phyloP scores from a whole-genome alignment of 352 stramenopile species.

The Globisporangium paroecandrum region DNA sequence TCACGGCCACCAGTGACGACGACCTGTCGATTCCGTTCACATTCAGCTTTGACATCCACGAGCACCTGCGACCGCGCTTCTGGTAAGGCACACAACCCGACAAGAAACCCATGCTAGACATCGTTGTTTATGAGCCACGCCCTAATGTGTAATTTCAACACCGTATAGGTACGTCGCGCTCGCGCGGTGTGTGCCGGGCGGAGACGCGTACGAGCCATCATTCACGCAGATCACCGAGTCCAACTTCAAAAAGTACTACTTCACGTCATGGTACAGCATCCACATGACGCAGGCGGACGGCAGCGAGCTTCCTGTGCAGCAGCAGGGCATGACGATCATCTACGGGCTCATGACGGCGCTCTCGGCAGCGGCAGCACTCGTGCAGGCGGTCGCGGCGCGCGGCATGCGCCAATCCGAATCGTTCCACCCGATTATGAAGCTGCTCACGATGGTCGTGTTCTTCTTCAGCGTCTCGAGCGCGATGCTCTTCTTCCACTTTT shows the following conservation, averaged over 20 bases:
- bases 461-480: slow-evolving; percentile 63
- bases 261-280: slow-evolving; percentile 72
- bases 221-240: slow-evolving; percentile 66
- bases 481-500: slow-evolving; percentile 61
- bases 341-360: slow-evolving; percentile 53
- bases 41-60: slow-evolving; percentile 60
- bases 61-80: slow-evolving; percentile 65
- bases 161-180: slow-evolving; percentile 49
- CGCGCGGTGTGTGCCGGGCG: slow-evolving; percentile 62
- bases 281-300: slow-evolving; percentile 72
- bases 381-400: slow-evolving; percentile 45
- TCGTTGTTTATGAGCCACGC: not conserved
- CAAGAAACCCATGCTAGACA: too few relatives aligned
- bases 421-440: slow-evolving; percentile 76
- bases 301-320: slow-evolving; percentile 63
- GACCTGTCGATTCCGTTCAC: slow-evolving; percentile 46
- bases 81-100: slow-evolving; percentile 25
- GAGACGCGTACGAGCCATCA: slow-evolving; percentile 54
- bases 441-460: slow-evolving; percentile 60
- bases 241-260: slow-evolving; percentile 77
- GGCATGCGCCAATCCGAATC: slow-evolving; percentile 54
- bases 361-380: slow-evolving; percentile 25
- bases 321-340: slow-evolving; percentile 52
- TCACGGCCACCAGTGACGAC: slow-evolving; percentile 34
- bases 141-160: not conserved